Evolutionary conservation across 2,329 filamentous ascomycete genomes (phyloP).

Genomic region (Trichophyton rubrum): DNA sequence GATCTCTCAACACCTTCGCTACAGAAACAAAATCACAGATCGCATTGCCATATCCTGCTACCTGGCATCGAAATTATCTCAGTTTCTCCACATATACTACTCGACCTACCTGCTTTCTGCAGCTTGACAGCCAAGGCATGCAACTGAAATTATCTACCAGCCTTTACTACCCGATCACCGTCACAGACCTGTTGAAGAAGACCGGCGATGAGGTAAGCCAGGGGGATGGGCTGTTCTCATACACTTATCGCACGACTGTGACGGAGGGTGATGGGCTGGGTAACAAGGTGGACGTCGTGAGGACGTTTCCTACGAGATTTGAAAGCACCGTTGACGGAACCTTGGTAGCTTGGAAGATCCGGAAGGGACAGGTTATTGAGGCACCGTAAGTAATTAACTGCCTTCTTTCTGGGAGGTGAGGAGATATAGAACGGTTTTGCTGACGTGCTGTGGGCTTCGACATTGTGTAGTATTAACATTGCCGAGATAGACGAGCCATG

Average conservation of each 20-base stretch:
- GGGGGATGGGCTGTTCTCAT: slow-evolving; percentile 69
- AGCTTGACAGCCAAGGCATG: slow-evolving; percentile 23
- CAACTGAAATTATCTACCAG: slow-evolving; percentile 38
- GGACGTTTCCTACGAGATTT: slow-evolving; percentile 65
- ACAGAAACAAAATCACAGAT: not conserved
- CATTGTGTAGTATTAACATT: slow-evolving; percentile 37
- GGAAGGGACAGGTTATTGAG: slow-evolving; percentile 33
- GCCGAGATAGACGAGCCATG: slow-evolving; percentile 84
- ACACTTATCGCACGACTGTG: slow-evolving; percentile 67
- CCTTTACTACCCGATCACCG: slow-evolving; percentile 85
- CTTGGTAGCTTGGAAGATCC: slow-evolving; percentile 62
- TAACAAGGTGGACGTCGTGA: slow-evolving; percentile 56
- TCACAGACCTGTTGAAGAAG: slow-evolving; percentile 69
- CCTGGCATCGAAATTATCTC: not conserved
- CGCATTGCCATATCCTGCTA: not conserved
- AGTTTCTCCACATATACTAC: not conserved
- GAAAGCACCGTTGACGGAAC: slow-evolving; percentile 73
- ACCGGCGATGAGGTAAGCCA: slow-evolving; percentile 63
- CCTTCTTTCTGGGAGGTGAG: not conserved
- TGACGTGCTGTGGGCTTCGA: not conserved
- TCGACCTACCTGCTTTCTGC: not conserved
- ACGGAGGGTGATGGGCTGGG: slow-evolving; percentile 58
- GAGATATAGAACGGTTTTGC: not conserved
- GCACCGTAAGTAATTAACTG: slow-evolving; percentile 26
- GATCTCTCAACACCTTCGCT: not conserved